phyloP scores from a whole-genome alignment of 805 yeast genomes.

The Metschnikowia proteae region DNA sequence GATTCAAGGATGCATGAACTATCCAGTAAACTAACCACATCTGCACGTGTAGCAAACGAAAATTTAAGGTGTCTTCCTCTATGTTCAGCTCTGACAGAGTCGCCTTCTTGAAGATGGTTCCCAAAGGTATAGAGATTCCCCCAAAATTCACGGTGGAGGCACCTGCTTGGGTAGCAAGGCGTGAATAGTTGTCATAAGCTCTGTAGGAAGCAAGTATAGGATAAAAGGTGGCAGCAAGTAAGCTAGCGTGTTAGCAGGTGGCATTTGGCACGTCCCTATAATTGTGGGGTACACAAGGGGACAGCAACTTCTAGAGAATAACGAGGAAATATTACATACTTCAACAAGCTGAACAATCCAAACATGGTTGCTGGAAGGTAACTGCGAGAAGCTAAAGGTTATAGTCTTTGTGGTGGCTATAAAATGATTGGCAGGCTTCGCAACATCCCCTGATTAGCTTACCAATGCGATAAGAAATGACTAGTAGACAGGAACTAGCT shows the following conservation, averaged over 20 bases:
- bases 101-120: conserved; percentile 31
- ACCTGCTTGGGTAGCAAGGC: conserved; percentile 26
- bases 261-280: not conserved
- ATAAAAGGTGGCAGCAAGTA: conserved; percentile 43
- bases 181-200: conserved; percentile 46
- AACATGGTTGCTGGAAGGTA: conserved; percentile 4
- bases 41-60: conserved; percentile 27
- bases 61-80: conserved; percentile 20
- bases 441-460: conserved; percentile 5
- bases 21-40: conserved; percentile 61
- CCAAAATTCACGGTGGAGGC: conserved; percentile 32
- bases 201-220: conserved; percentile 61
- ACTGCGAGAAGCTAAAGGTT: not conserved
- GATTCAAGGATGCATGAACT: conserved; percentile 43
- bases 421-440: not conserved
- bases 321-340: conserved; percentile 1
- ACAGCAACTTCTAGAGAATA: not conserved
- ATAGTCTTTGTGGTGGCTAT: not conserved
- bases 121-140: conserved; percentile 39
- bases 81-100: conserved; percentile 15
- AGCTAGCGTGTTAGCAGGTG: conserved; percentile 13
- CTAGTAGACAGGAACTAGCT: not conserved
- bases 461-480: conserved; percentile 2
- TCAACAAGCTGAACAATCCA: conserved; percentile 4
- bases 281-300: conserved; percentile 4